Evolutionary conservation across 2,329 filamentous ascomycete species (phyloP), one percentile per base, ranked within the genome.

Genomic region (Trichoderma koningii): DNA sequence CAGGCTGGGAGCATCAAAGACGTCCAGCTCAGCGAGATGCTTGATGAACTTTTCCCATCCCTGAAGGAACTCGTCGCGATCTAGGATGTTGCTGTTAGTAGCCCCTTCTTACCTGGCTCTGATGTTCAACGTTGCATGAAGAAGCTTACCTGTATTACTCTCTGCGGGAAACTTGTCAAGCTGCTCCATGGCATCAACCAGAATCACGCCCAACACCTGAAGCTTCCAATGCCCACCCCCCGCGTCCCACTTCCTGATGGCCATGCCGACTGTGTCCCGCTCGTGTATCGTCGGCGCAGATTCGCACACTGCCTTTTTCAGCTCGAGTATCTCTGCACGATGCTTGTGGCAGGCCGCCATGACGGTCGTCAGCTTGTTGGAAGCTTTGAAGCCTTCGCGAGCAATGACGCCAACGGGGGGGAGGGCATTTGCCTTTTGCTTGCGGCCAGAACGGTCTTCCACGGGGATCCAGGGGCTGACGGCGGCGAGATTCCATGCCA

Each of bases 401-500:
- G 87, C 88, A 3, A 88, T 83, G 19, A 87, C 66, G 7, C 75
- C 72, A 26, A 76, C 71, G 2, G 72, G 81, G 0, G 89, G 86
- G 21, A 83, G 82, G 3, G 83, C 79, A 21, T 76, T 75, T 55
- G 78, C 73, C 72, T 86, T 89, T 53, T 78, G 77, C 45, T 79
- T 80, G 14, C 74, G 73, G 9, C 75, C 77, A 30, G 77, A 72
- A 73, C 82, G 71, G 68, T 78, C 73, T 68, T 78, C 65, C 7
- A 83, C 69, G 79, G 80, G 73, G 79, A 86, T 73, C 88, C 92
- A 97, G 0, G 93, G 93, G 15, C 86, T 83, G 26, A 96, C 76
- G 5, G 92, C 88, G 2, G 88, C 86, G 21, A 96, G 82, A 19
- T 90, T 80, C 93, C 93, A 97, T 7, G 89, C 85, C 51, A 89